phyloP scores from a whole-genome alignment of 2,329 filamentous ascomycete species.

The Neophaeococcomyces mojaviensis region DNA sequence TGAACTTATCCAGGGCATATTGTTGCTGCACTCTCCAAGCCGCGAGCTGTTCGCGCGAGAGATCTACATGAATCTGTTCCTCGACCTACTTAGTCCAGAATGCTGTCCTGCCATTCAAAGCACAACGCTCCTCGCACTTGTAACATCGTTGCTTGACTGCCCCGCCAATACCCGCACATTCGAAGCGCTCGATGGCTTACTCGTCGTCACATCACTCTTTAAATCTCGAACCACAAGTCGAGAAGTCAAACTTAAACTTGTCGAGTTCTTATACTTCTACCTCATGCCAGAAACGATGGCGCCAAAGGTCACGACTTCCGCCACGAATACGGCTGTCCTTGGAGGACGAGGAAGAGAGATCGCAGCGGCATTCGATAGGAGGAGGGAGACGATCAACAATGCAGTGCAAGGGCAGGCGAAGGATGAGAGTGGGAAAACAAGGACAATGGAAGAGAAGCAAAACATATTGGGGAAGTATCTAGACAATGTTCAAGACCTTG shows the following conservation, averaged over 20 bases:
- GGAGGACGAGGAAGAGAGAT: conserved; percentile 63
- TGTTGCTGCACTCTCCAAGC: conserved; percentile 84
- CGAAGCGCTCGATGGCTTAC: conserved; percentile 81
- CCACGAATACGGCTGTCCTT: conserved; percentile 32
- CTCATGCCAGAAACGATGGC: conserved; percentile 75
- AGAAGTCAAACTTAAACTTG: conserved; percentile 89
- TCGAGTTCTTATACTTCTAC: conserved; percentile 98
- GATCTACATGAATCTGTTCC: conserved; percentile 91
- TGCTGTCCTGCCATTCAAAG: conserved; percentile 91
- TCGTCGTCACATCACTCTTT: conserved; percentile 88
- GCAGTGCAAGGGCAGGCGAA: conserved; percentile 18
- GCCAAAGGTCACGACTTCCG: conserved; percentile 20
- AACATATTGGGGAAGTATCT: conserved; percentile 67
- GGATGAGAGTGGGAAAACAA: conserved; percentile 34
- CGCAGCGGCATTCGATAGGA: conserved; percentile 45
- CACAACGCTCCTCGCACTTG: conserved; percentile 79
- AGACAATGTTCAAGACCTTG: conserved; percentile 74
- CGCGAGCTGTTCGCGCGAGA: conserved; percentile 80
- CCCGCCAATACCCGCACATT: conserved; percentile 87
- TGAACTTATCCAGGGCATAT: conserved; percentile 77
- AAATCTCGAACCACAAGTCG: conserved; percentile 77
- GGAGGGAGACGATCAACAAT: conserved; percentile 25
- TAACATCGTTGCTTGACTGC: conserved; percentile 77
- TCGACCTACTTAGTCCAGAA: conserved; percentile 86
- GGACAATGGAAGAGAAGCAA: conserved; percentile 75